phyloP scores from a whole-genome alignment of 108 stramenopile species.

The Cyclotella choctawhatcheeana region DNA sequence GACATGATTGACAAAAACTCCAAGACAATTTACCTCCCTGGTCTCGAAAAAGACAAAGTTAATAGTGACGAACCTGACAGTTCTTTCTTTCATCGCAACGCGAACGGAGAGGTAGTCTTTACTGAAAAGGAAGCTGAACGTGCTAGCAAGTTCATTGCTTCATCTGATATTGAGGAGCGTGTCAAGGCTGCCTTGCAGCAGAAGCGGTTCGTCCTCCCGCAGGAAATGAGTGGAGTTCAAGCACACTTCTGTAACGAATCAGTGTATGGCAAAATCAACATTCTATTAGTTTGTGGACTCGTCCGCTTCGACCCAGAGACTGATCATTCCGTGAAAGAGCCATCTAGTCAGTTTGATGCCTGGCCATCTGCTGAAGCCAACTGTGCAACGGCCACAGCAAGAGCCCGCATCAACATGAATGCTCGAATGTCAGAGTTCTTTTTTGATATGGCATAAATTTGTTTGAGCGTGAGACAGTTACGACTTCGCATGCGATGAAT shows the following conservation, averaged over 20 bases:
- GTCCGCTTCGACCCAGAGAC: slow-evolving; percentile 10
- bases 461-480: no score
- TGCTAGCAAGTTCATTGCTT: slow-evolving; percentile 10
- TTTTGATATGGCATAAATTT: no score
- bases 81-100: slow-evolving; percentile 17
- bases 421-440: not conserved
- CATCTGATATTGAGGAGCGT: slow-evolving; percentile 12
- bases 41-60: not conserved
- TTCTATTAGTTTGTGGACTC: slow-evolving; percentile 12
- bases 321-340: not conserved
- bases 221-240: not conserved
- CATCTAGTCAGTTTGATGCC: not conserved
- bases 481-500: no score
- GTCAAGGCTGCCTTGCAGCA: slow-evolving; percentile 17
- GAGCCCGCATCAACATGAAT: not conserved
- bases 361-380: slow-evolving; percentile 9
- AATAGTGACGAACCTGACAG: not conserved
- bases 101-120: slow-evolving; percentile 6
- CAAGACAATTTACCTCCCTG: slow-evolving; percentile 19
- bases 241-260: slow-evolving; percentile 18
- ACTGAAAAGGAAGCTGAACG: not conserved
- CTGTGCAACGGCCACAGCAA: not conserved
- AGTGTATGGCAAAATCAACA: slow-evolving; percentile 9
- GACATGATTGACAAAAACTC: not conserved
- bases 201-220: slow-evolving; percentile 10